A percentile compares a stretch with the other conserved stretches of the same genome.
These are phyloP conservation scores for Lycium barbarum DNA, from an alignment of 257 asterid genomes.

Conservation along the genomic window DNA sequence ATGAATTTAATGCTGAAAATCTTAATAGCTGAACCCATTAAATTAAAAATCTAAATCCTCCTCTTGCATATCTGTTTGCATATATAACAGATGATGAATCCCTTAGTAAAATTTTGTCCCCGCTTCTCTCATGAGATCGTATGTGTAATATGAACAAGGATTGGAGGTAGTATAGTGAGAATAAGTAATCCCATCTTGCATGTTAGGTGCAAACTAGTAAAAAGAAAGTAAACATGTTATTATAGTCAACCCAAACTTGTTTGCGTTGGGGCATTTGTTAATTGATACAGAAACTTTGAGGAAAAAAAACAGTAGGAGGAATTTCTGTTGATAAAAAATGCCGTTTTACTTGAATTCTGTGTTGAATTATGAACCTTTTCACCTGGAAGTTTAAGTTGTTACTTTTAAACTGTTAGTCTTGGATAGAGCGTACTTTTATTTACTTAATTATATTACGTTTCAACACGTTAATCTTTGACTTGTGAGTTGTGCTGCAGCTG, in stretches of 20 bases:
- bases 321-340: background rate
- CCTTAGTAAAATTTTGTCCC: background rate
- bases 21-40: no score
- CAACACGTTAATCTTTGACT: no score
- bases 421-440: background rate
- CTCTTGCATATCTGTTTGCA: background rate
- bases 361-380: background rate
- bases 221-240: no score
- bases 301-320: background rate
- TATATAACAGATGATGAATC: background rate
- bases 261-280: background rate
- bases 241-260: no score
- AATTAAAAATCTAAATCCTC: no score
- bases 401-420: background rate
- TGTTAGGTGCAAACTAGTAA: no score
- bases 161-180: background rate
- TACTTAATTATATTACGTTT: constrained; percentile 23
- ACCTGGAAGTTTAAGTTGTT: no score
- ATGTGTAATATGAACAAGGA: background rate
- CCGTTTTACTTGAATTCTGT: background rate
- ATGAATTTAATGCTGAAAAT: no score
- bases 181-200: background rate
- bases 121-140: background rate
- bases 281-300: background rate
- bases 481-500: constrained; percentile 63